Evolutionary conservation across 2,329 filamentous ascomycete genomes (phyloP).

Genomic region (Pyrenophora teres): DNA sequence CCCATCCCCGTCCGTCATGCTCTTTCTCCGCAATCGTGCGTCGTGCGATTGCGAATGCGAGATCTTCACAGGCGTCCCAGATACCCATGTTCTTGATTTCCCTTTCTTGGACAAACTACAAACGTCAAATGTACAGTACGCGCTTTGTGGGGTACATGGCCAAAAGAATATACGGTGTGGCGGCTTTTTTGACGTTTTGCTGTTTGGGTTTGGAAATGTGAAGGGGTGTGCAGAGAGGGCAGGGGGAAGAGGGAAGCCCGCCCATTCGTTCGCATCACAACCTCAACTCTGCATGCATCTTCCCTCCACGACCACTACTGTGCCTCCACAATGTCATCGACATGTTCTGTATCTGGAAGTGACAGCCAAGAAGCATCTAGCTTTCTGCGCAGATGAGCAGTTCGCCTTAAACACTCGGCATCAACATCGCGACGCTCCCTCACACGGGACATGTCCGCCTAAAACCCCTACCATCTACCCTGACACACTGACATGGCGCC

Average conservation of each 20-base stretch:
- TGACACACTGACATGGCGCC: constrained; percentile 12
- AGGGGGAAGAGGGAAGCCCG: constrained; percentile 3
- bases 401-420: constrained; percentile 12
- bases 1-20: too few relatives aligned
- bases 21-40: too few relatives aligned
- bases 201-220: background rate
- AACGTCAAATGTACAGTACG: background rate
- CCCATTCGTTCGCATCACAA: constrained; percentile 1
- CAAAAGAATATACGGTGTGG: constrained; percentile 4
- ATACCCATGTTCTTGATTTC: background rate
- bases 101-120: background rate
- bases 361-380: too few relatives aligned
- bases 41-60: background rate
- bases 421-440: constrained; percentile 20
- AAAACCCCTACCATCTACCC: constrained; percentile 9
- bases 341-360: too few relatives aligned
- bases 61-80: background rate
- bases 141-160: constrained; percentile 7
- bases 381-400: background rate
- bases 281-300: constrained; percentile 2
- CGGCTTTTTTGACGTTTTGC: constrained; percentile 4
- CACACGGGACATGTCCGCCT: constrained; percentile 4
- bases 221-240: constrained; percentile 3
- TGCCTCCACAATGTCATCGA: too few relatives aligned
- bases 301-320: background rate